Percentiles rank a stretch among this genome's conserved stretches.
These are phyloP conservation scores for Heliosperma pusillum DNA, from an alignment of 148 eudicot genomes.

Conservation along the genomic window DNA sequence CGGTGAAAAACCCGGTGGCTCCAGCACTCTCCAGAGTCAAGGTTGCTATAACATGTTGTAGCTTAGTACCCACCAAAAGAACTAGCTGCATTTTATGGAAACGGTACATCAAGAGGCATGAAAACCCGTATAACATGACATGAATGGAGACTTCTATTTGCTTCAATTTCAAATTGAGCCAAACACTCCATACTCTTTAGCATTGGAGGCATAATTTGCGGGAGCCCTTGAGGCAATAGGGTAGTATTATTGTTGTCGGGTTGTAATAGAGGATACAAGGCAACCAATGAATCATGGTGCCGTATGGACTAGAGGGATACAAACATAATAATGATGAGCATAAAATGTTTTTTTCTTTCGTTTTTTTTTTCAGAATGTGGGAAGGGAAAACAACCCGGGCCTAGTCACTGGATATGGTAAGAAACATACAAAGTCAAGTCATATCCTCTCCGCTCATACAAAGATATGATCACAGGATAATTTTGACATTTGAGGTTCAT, in stretches of 20 bases:
- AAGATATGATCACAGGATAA: conserved; percentile 2
- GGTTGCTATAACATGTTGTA: conserved; percentile 90
- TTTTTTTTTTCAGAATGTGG: background rate
- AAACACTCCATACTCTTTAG: too few relatives aligned
- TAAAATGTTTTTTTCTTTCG: background rate
- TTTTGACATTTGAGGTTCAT: conserved; percentile 6
- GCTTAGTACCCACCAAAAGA: conserved; percentile 79
- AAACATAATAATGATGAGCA: background rate
- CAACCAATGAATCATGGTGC: too few relatives aligned
- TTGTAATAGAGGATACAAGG: too few relatives aligned
- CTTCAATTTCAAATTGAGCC: too few relatives aligned
- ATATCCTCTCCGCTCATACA: background rate
- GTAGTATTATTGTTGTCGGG: too few relatives aligned
- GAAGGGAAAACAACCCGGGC: background rate
- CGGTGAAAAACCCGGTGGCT: conserved; percentile 53
- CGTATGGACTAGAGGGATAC: background rate
- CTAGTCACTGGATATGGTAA: background rate
- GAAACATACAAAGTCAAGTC: background rate
- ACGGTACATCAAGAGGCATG: background rate
- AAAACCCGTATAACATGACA: background rate
- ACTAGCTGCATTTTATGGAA: conserved; percentile 51
- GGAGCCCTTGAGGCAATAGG: too few relatives aligned
- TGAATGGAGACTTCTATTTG: too few relatives aligned
- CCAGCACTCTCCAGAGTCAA: conserved; percentile 87
- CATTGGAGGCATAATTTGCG: too few relatives aligned